A percentile compares a stretch with the other conserved stretches of the same genome.
These are phyloP conservation scores for Nothomitra cinnamomea DNA, from an alignment of 2,329 filamentous ascomycete genomes.

Conservation along the genomic window DNA sequence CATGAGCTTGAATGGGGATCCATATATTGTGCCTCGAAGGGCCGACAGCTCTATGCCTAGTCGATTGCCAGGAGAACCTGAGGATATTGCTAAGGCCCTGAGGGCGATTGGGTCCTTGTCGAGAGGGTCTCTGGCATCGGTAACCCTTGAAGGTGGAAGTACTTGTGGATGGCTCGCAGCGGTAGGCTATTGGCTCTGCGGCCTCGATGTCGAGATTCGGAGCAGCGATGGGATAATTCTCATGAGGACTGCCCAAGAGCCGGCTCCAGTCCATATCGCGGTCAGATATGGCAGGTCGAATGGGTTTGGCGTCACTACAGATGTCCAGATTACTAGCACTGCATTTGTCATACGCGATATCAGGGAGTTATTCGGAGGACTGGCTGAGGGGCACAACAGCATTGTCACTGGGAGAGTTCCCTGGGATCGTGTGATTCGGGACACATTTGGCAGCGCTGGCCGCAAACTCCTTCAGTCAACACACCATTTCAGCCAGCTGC, in stretches of 20 bases:
- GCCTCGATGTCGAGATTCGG: constrained; percentile 7
- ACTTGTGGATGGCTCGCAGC: constrained; percentile 13
- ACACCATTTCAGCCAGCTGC: too few relatives aligned
- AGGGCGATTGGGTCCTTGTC: neutral
- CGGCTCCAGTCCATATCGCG: neutral
- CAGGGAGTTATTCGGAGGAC: too few relatives aligned
- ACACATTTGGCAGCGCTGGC: too few relatives aligned
- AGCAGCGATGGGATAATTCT: neutral
- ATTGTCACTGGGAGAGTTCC: too few relatives aligned
- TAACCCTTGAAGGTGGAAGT: constrained; percentile 10
- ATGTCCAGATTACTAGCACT: too few relatives aligned
- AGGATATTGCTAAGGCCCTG: neutral
- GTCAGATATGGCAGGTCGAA: too few relatives aligned
- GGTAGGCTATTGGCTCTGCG: constrained; percentile 10
- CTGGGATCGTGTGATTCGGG: too few relatives aligned
- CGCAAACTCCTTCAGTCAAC: too few relatives aligned
- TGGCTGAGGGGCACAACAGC: too few relatives aligned
- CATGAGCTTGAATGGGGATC: neutral
- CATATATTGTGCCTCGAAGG: too few relatives aligned
- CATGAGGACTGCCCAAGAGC: neutral
- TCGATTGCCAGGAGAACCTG: neutral
- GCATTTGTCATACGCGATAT: too few relatives aligned
- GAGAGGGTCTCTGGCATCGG: constrained; percentile 1
- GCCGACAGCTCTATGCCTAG: neutral
- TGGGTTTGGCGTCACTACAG: too few relatives aligned